These are phyloP conservation scores for Aspergillus cavernicola DNA, from an alignment of 495 filamentous ascomycete species.

Conservation along the genomic window DNA sequence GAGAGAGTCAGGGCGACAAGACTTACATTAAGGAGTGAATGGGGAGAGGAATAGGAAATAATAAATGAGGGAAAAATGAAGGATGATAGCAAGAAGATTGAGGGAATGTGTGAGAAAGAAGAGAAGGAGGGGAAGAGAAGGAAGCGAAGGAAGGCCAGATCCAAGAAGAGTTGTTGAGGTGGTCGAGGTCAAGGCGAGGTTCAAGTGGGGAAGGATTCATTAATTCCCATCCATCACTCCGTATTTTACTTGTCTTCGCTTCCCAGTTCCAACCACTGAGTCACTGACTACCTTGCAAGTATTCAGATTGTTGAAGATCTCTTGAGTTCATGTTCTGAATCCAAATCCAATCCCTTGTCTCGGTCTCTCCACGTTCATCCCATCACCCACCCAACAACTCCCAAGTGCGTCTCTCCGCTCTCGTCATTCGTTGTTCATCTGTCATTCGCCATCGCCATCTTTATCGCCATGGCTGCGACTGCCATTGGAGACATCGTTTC, in stretches of 20 bases:
- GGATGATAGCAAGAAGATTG: conserved; percentile 6
- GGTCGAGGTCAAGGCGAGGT: background rate
- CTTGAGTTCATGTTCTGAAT: no score
- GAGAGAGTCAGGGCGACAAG: background rate
- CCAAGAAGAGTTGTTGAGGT: background rate
- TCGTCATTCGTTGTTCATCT: conserved; percentile 6
- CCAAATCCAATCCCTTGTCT: conserved; percentile 10
- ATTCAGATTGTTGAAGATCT: no score
- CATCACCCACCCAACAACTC: background rate
- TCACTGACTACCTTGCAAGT: no score
- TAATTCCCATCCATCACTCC: conserved; percentile 9
- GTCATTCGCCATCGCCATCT: background rate
- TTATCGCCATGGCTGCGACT: conserved; percentile 35
- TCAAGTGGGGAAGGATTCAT: conserved; percentile 1
- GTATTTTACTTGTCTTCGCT: no score
- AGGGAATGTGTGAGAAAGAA: conserved; percentile 1
- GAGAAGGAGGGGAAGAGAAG: conserved; percentile 8
- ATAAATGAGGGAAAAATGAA: background rate
- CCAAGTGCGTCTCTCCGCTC: conserved; percentile 6
- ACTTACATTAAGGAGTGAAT: conserved; percentile 12
- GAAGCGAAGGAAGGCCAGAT: background rate
- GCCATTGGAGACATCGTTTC: conserved; percentile 58
- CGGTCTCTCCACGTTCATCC: conserved; percentile 19
- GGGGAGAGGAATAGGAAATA: background rate
- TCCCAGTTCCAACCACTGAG: background rate